phyloP scores from a whole-genome alignment of 1,139 yeast genomes.

The Wickerhamomyces sp. region DNA sequence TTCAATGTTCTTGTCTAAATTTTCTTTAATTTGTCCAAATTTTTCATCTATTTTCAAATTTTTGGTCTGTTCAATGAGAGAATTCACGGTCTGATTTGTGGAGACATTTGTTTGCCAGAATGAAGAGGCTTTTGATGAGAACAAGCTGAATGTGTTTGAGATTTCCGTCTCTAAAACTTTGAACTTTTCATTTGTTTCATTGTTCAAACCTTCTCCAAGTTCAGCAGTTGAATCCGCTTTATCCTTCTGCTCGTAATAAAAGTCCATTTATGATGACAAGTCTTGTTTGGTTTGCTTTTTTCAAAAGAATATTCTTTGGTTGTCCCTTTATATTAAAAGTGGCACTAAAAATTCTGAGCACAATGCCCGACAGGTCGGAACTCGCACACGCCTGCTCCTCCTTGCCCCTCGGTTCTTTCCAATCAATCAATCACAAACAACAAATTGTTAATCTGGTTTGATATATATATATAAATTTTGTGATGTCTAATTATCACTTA shows the following conservation, averaged over 20 bases:
- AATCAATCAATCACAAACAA: too few species aligned
- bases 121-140: constrained; percentile 15
- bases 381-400: too few species aligned
- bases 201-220: constrained; percentile 3
- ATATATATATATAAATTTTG: too few species aligned
- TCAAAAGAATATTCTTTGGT: too few species aligned
- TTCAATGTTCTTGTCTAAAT: too few species aligned
- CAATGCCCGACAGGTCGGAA: too few species aligned
- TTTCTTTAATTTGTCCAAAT: constrained; percentile 5
- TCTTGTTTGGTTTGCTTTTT: neutral
- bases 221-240: constrained; percentile 1
- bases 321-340: neutral
- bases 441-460: too few species aligned
- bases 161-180: constrained; percentile 28
- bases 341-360: too few species aligned
- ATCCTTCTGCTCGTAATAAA: constrained; percentile 10
- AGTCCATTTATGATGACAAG: neutral
- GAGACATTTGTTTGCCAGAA: neutral
- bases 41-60: constrained; percentile 12
- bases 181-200: constrained; percentile 31
- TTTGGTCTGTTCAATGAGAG: constrained; percentile 1
- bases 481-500: too few species aligned
- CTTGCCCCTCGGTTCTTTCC: too few species aligned
- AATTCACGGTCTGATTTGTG: neutral
- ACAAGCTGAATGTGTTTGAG: constrained; percentile 14